Evolutionary conservation across 208 protist genomes (phyloP).

Genomic region (Porcisia deanei): DNA sequence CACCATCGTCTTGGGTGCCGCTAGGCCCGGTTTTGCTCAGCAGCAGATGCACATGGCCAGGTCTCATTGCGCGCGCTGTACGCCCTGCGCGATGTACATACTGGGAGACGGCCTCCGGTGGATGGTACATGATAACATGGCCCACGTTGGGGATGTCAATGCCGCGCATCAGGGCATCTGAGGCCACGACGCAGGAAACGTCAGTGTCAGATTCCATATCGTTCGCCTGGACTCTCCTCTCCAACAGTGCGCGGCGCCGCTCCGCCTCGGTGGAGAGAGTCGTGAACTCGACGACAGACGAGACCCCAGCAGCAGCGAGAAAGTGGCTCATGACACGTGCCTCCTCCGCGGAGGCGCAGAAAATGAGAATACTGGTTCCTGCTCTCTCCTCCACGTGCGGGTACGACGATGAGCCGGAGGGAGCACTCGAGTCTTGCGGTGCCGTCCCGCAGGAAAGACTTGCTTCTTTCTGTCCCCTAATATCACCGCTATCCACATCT

Average conservation of each 20-base stretch:
- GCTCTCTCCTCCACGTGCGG: slow-evolving; percentile 53
- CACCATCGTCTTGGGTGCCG: slow-evolving; percentile 63
- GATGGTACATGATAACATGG: slow-evolving; percentile 92
- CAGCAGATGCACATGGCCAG: slow-evolving; percentile 78
- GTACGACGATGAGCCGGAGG: slow-evolving; percentile 33
- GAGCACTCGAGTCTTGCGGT: not conserved
- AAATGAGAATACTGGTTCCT: slow-evolving; percentile 76
- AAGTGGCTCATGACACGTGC: slow-evolving; percentile 89
- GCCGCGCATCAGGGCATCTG: slow-evolving; percentile 89
- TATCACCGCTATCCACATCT: slow-evolving; percentile 11
- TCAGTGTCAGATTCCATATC: not conserved
- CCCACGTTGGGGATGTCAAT: slow-evolving; percentile 88
- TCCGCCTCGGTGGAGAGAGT: slow-evolving; percentile 72
- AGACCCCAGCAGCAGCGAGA: slow-evolving; percentile 69
- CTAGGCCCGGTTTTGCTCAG: slow-evolving; percentile 73
- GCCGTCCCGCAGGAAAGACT: not conserved
- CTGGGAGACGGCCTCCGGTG: slow-evolving; percentile 89
- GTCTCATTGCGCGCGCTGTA: slow-evolving; percentile 93
- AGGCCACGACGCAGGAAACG: slow-evolving; percentile 71
- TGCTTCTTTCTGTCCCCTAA: slow-evolving; percentile 16
- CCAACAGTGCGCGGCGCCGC: slow-evolving; percentile 69
- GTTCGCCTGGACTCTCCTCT: not conserved
- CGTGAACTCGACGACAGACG: slow-evolving; percentile 82
- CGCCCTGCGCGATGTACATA: slow-evolving; percentile 97
- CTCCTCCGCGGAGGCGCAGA: slow-evolving; percentile 87